Conservation (phyloP, 352 stramenopile genomes). For the Aphanomyces astaci region DNA sequence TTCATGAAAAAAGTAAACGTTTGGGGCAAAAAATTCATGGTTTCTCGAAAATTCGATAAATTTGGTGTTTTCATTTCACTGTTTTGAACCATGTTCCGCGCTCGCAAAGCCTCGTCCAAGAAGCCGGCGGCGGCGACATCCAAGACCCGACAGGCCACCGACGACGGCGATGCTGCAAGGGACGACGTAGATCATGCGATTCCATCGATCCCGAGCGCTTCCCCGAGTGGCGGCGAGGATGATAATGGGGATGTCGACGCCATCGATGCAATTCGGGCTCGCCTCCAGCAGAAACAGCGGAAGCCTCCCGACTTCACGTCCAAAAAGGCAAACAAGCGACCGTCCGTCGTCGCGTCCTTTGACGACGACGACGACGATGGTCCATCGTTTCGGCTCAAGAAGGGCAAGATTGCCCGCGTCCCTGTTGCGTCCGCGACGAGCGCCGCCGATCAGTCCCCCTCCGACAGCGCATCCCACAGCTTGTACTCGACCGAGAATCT, state of each 20-base stretch:
- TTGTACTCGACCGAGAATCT: constrained; percentile 16
- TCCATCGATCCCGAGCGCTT: background rate
- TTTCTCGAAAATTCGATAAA: background rate
- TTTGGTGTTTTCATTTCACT: background rate
- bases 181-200: background rate
- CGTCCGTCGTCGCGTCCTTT: background rate
- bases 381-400: constrained; percentile 15
- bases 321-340: background rate
- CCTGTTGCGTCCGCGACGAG: background rate
- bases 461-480: background rate
- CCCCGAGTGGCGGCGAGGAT: background rate
- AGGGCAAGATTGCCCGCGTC: constrained; percentile 14
- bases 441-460: background rate
- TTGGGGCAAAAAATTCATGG: background rate
- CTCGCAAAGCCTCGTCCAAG: background rate
- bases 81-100: background rate
- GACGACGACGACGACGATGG: constrained; percentile 1
- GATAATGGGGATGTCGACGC: background rate
- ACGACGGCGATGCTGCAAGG: background rate
- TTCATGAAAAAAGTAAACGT: no score
- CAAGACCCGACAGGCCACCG: background rate
- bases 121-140: background rate
- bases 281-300: constrained; percentile 18
- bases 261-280: constrained; percentile 1
- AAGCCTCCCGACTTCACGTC: constrained; percentile 3